Base-by-base conservation (phyloP, 208 protist genomes). In the Leishmania tropica region DNA sequence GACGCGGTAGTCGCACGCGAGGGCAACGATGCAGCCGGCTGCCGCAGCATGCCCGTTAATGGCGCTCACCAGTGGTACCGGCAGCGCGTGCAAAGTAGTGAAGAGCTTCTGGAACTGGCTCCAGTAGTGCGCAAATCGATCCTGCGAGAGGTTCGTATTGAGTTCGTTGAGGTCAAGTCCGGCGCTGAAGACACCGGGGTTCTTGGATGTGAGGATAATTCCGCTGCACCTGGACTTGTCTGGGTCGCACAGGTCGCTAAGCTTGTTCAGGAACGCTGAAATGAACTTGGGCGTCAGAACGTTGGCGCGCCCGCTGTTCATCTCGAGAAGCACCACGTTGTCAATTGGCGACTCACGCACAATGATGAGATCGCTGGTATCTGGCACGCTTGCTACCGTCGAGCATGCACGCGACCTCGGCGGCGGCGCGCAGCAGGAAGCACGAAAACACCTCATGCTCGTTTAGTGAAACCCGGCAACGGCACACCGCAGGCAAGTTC, bases 1-100 rank as follows among this genome's bases (percentile, higher is more conserved):
- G 35, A 96, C 88, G 40, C 93, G 86, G 75, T 93, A 93, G 81
- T 98, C 95, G 64, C 87, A 89, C 28, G 88, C 86, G 42, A 96
- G 84, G 5, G 92, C 90, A 13, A 98, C 64, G 10, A 93, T 85
- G 80, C 92, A 94, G 45, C 95, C 95, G 15, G 84, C 89, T 2
- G 91, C 92, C 4, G 83, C 73, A n/a, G 89, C 88, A 78, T 93
- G 84, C 15, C 95, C 95, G 71, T 92, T 92, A 78, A 98, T 90
- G 11, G 91, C 95, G 13, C 88, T 83, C n/a, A 89, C 90, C 0
- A 93, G 72, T 8, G 95, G 92, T 19, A 96, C 80, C 1, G 90
- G 91, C 56, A 94, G 85, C 1, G 91, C 87, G 78, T 95, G 90
- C 47, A 98, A 83, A 2, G 88, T 95, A 3, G 88, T 79, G 74